Conservation (phyloP, 805 yeast species). For the Clavispora santaluciae region DNA sequence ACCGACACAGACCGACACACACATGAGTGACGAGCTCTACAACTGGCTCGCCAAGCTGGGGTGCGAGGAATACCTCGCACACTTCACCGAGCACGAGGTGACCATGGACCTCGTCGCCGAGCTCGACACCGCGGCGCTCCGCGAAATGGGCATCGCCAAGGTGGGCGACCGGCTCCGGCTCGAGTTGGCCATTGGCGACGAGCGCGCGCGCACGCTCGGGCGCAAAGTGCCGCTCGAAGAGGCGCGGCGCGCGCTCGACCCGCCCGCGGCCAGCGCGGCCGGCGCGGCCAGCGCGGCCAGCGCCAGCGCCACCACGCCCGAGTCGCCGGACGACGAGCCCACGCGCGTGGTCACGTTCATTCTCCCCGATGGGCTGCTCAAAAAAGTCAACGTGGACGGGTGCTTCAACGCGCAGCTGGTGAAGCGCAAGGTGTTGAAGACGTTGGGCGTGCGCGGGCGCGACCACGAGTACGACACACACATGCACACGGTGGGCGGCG, state of each 20-base stretch:
- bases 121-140: constrained; percentile 58
- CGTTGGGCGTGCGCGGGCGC: constrained; percentile 43
- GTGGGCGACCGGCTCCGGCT: constrained; percentile 81
- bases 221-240: constrained; percentile 10
- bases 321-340: constrained; percentile 2
- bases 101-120: constrained; percentile 53
- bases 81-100: constrained; percentile 47
- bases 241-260: constrained; percentile 5
- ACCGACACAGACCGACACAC: neutral
- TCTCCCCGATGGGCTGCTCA: constrained; percentile 66
- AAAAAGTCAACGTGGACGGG: constrained; percentile 65
- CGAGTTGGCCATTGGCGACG: constrained; percentile 49
- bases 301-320: neutral
- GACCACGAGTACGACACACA: constrained; percentile 57
- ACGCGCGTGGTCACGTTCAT: constrained; percentile 55
- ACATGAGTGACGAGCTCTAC: constrained; percentile 23
- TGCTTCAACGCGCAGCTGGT: constrained; percentile 79
- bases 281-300: constrained; percentile 1
- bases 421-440: constrained; percentile 61
- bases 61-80: constrained; percentile 31
- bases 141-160: constrained; percentile 66
- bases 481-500: constrained; percentile 37
- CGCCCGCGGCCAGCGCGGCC: neutral
- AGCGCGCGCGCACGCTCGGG: constrained; percentile 23
- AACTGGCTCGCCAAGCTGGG: constrained; percentile 32